Evolutionary conservation across 768 basidiomycete species (phyloP), one percentile per base, ranked within the genome.

Genomic region (Leccinum disarticulatum): DNA sequence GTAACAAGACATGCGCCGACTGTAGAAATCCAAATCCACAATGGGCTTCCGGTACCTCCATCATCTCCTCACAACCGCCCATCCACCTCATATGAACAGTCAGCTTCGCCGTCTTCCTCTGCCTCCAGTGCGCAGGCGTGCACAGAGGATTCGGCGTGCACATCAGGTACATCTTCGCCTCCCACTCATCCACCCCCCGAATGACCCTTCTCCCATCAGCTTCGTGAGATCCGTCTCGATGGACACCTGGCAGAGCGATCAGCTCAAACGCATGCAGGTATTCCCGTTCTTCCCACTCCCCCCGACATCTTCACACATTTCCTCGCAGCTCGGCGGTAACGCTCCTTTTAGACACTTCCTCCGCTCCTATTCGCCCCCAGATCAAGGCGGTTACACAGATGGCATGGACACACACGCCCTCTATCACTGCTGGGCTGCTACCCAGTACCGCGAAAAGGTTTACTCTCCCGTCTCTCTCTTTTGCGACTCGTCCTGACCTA

Each of bases 61-160:
- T 1, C 35, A 2, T 47, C 52, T 14, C 38, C 10, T 4, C 11
- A 7, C 11, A 14, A 14, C 28, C 22, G 0, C 43, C 7, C 27
- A 27, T 14, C 9, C 11, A 0, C 15, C 50, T 57, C 61, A 58
- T 36, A 9, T 43, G 7, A 25, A 11, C 63, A 73, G 72, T 73
- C 72, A 90, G 87, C 73, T 90, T 91, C 69, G 91, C 92, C 38
- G 81, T 93, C 58, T 95, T 96, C 71, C 83, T 98, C 57, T 99
- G 96, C 74, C 80, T 99, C 25, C 93, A 93, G 75, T 91, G 91
- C 70, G 88, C 88, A 30, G 90, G 90, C 36, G 77, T 83, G 43
- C 95, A 95, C 76, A 79, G 92, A 77, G 88, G 92, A 3, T 93
- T 97, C 70, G 96, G 96, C 47, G 95, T 97, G 15, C 96, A 98